Base-by-base conservation (phyloP, 208 protist species). In the Vickermania ingenoplastis region DNA sequence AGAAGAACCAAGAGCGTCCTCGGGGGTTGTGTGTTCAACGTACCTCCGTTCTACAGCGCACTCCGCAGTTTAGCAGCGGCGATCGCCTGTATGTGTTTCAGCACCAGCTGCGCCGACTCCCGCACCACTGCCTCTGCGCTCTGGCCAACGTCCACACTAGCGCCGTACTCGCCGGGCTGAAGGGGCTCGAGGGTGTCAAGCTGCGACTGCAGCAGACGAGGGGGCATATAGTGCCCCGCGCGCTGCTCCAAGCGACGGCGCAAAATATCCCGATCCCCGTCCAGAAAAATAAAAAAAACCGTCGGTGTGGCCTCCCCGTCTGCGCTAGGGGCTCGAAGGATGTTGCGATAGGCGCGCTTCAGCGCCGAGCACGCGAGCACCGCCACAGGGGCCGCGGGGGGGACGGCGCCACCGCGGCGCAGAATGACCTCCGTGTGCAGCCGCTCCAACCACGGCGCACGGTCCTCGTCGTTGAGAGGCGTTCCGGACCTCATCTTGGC, bases 401-500 rank as follows among this genome's bases (percentile, higher is more conserved):
- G n/a, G 4, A 4, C 41, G 21, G 31, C 7, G 4, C 61, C 54
- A 3, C 31, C 28, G 24, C n/a, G 31, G 21, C 59, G 65, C n/a
- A 31, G 57, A 27, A 83, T 73, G 13, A 76, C 76, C 41, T 81
- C 75, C 0, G 48, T 55, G 25, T 61, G 67, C 24, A 91, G 61
- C 23, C 56, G 61, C 1, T 26, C 31, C 11, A 94, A 69, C 85
- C 88, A 94, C 26, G 85, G 88, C 25, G 21, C 4, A 14, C 88
- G 69, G 58, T 94, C 88, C 1, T 65, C 71, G 55, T 94, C 85
- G 1, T 53, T 77, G 41, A 94, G 73, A 7, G 85, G 78, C 17
- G 64, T 68, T 25, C 85, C 85, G 3, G 58, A 24, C 5, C 31
- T 25, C 85, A 92, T 92, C 59, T 92, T 92, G 17, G 51, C 50